phyloP scores from a whole-genome alignment of 441 rosid species.

The Arabidopsis lyrata region DNA sequence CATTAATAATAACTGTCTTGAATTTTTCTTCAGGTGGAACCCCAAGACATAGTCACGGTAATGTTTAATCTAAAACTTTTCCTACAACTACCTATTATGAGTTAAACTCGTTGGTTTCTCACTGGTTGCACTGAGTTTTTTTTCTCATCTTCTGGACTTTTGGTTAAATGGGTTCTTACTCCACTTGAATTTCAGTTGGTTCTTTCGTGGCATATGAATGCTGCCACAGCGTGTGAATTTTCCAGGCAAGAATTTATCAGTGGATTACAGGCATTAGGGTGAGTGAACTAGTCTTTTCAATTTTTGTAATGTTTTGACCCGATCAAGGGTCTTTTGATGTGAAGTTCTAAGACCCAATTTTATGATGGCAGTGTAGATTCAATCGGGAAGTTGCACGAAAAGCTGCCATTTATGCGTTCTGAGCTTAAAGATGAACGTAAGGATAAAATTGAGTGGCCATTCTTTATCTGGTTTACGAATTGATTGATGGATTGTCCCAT shows the following conservation, averaged over 20 bases:
- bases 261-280: slow-evolving; percentile 89
- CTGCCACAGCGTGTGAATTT: slow-evolving; percentile 95
- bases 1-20: slow-evolving; percentile 23
- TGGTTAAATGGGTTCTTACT: slow-evolving; percentile 9
- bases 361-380: slow-evolving; percentile 81
- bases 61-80: slow-evolving; percentile 47
- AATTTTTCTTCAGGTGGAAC: slow-evolving; percentile 78
- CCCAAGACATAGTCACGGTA: slow-evolving; percentile 98
- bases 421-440: slow-evolving; percentile 94
- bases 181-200: slow-evolving; percentile 66
- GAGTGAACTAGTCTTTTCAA: slow-evolving; percentile 24
- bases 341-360: slow-evolving; percentile 28
- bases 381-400: slow-evolving; percentile 74
- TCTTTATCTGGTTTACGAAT: slow-evolving; percentile 9
- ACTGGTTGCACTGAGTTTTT: neutral
- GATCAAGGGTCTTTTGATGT: slow-evolving; percentile 6
- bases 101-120: slow-evolving; percentile 15
- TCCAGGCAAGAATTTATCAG: slow-evolving; percentile 86
- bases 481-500: slow-evolving; percentile 4
- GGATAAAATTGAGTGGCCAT: slow-evolving; percentile 25
- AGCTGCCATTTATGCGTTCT: slow-evolving; percentile 71
- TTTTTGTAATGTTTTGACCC: slow-evolving; percentile 12
- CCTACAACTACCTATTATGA: slow-evolving; percentile 1
- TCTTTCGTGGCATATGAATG: slow-evolving; percentile 99
- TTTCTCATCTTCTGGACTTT: slow-evolving; percentile 3